A percentile compares a stretch with the other conserved stretches of the same genome.
Conservation (phyloP, 208 protist species). For the Crithidia brevicula region DNA sequence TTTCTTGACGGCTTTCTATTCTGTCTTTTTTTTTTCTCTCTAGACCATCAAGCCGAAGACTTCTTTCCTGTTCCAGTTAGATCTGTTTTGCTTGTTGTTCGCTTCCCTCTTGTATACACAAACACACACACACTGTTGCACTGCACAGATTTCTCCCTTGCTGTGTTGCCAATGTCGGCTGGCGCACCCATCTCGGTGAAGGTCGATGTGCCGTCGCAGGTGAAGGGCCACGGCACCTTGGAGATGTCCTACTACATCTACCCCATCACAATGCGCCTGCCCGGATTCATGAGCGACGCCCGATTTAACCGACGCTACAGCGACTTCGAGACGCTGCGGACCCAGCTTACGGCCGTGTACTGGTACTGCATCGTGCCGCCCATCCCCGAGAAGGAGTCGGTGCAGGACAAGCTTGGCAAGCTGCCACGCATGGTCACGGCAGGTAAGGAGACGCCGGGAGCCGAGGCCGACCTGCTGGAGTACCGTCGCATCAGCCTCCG, state of each 20-base stretch:
- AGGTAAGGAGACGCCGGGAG: conserved; percentile 30
- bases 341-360: conserved; percentile 60
- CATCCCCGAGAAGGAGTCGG: conserved; percentile 87
- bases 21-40: conserved; percentile 17
- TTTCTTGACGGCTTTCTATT: no score
- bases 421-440: conserved; percentile 29
- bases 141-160: no score
- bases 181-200: conserved; percentile 32
- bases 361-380: conserved; percentile 88
- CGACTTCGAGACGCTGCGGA: conserved; percentile 88
- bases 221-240: conserved; percentile 70
- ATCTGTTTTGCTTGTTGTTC: conserved; percentile 18
- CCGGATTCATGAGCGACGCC: conserved; percentile 33
- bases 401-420: conserved; percentile 71
- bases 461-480: conserved; percentile 49
- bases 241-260: conserved; percentile 87
- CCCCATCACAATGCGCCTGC: conserved; percentile 56
- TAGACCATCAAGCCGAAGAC: not conserved
- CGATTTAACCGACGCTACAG: conserved; percentile 78
- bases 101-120: conserved; percentile 1
- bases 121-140: no score
- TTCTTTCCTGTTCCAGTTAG: conserved; percentile 23
- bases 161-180: conserved; percentile 25
- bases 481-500: conserved; percentile 81
- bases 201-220: conserved; percentile 42